These are phyloP conservation scores for Blastomyces silverae DNA, from an alignment of 2,329 filamentous ascomycete genomes.

Conservation along the genomic window DNA sequence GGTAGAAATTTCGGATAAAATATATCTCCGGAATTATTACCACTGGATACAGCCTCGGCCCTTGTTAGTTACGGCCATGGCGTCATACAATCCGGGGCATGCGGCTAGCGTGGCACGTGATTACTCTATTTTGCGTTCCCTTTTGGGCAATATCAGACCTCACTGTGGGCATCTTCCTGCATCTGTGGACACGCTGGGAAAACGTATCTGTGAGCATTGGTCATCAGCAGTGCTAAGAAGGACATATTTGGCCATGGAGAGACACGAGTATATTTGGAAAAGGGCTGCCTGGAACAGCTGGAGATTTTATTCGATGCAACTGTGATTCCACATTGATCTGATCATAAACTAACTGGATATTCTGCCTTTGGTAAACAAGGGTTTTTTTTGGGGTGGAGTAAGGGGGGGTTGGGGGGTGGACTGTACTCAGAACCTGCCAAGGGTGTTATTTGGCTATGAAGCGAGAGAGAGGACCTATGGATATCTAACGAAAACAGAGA, in stretches of 20 bases:
- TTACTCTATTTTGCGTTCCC: background rate
- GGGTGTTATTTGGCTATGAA: background rate
- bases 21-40: background rate
- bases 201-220: no score
- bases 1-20: background rate
- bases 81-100: background rate
- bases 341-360: background rate
- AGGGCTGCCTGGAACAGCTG: background rate
- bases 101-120: background rate
- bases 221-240: no score
- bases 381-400: background rate
- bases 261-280: no score
- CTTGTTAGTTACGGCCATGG: background rate
- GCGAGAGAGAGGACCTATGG: background rate
- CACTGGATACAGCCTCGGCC: slow-evolving; percentile 7
- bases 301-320: background rate
- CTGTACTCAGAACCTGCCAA: background rate
- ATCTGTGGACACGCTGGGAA: background rate
- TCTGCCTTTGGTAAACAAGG: background rate
- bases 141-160: no score
- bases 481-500: background rate
- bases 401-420: background rate
- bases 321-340: background rate
- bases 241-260: no score
- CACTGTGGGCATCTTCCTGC: no score